Conservation (phyloP, 177 flowering plant genomes). For the Vitis hybrid region DNA sequence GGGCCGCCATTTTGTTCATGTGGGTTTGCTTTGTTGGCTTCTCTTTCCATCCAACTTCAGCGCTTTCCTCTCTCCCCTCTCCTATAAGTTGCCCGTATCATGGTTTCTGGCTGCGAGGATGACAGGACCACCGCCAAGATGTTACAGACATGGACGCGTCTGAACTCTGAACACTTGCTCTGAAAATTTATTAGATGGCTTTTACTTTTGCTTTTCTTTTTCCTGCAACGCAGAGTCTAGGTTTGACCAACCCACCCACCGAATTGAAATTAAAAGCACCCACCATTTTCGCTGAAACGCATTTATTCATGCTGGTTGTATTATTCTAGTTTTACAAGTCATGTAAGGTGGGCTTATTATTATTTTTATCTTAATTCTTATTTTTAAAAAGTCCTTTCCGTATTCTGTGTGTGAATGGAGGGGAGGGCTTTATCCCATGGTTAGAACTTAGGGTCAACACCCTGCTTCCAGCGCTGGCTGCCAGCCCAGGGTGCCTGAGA, state of each 20-base stretch:
- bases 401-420: no score
- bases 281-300: conserved; percentile 19
- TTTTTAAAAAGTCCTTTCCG: no score
- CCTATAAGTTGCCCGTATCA: background rate
- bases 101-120: conserved; percentile 1
- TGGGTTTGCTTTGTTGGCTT: conserved; percentile 4
- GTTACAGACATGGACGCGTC: conserved; percentile 16
- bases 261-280: conserved; percentile 12
- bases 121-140: conserved; percentile 19
- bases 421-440: no score
- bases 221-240: conserved; percentile 9
- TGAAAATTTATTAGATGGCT: conserved; percentile 19
- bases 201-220: conserved; percentile 37
- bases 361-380: no score
- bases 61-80: background rate
- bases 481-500: no score
- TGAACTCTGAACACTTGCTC: conserved; percentile 20
- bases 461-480: no score
- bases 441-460: no score
- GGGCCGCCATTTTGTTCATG: conserved; percentile 54
- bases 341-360: no score
- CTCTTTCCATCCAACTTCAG: background rate
- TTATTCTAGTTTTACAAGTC: background rate
- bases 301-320: conserved; percentile 3
- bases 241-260: conserved; percentile 41